Conservation (phyloP, 2,329 filamentous ascomycete species). For the Hypoxylon sp. region DNA sequence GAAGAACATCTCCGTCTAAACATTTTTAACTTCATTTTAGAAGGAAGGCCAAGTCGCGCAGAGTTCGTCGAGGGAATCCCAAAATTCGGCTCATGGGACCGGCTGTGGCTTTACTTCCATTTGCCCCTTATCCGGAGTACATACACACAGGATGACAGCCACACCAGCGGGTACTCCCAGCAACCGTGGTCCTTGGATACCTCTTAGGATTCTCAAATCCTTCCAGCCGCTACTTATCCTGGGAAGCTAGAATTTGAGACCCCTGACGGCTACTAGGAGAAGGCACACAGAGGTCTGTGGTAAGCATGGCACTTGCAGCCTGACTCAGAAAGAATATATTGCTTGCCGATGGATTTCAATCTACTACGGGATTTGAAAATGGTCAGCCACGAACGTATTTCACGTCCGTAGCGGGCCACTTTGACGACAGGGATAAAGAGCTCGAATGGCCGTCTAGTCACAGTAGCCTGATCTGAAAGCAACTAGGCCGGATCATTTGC, state of each 20-base stretch:
- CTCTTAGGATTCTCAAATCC: slow-evolving; percentile 36
- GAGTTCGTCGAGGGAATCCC: slow-evolving; percentile 38
- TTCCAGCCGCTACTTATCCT: slow-evolving; percentile 33
- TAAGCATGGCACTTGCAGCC: slow-evolving; percentile 38
- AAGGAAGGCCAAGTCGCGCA: slow-evolving; percentile 44
- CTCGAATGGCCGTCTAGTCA: slow-evolving; percentile 35
- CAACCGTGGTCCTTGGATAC: slow-evolving; percentile 40
- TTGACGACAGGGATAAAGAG: slow-evolving; percentile 43
- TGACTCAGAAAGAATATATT: slow-evolving; percentile 43
- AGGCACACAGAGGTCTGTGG: slow-evolving; percentile 34
- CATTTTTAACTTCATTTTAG: slow-evolving; percentile 46
- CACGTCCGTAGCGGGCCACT: slow-evolving; percentile 43
- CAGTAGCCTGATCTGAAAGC: slow-evolving; percentile 40
- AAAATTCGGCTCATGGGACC: slow-evolving; percentile 47
- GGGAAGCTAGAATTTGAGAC: slow-evolving; percentile 35
- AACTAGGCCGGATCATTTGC: slow-evolving; percentile 37
- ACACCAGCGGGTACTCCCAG: slow-evolving; percentile 40
- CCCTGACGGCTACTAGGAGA: slow-evolving; percentile 30
- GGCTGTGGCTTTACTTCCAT: slow-evolving; percentile 42
- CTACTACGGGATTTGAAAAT: slow-evolving; percentile 36
- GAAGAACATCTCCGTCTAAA: slow-evolving; percentile 33
- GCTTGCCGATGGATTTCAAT: slow-evolving; percentile 41
- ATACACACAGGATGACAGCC: slow-evolving; percentile 38
- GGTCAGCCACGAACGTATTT: slow-evolving; percentile 43
- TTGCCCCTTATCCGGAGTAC: slow-evolving; percentile 39